A percentile compares a stretch with the other conserved stretches of the same genome.
phyloP scores from a whole-genome alignment of 495 filamentous ascomycete genomes.

The Penicillium robsamsonii region DNA sequence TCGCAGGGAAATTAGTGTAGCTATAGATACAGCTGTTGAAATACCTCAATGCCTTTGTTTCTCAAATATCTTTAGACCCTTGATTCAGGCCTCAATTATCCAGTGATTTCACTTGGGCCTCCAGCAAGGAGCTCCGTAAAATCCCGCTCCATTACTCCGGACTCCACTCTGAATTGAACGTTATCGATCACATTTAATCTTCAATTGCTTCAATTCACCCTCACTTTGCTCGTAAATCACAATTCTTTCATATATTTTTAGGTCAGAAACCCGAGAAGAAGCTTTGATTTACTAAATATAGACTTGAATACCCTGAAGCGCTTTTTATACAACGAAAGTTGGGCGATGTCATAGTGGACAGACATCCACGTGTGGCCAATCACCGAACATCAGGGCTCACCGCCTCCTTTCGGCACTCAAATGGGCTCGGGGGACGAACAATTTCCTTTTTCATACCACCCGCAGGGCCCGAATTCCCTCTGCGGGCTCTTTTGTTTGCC shows the following conservation, averaged over 20 bases:
- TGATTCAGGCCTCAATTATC: not conserved
- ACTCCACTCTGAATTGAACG: constrained; percentile 21
- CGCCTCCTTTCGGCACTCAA: constrained; percentile 26
- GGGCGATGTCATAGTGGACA: constrained; percentile 27
- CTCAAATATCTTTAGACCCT: not conserved
- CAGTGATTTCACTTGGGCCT: not conserved
- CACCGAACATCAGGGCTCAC: constrained; percentile 14
- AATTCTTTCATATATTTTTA: not conserved
- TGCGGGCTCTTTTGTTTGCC: constrained; percentile 23
- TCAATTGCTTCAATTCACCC: not conserved
- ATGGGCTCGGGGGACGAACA: constrained; percentile 8
- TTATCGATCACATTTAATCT: constrained; percentile 27
- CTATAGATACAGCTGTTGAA: not conserved
- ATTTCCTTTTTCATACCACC: constrained; percentile 33
- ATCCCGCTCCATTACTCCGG: constrained; percentile 25
- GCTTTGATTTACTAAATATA: not conserved
- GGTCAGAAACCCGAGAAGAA: not conserved
- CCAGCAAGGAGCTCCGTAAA: constrained; percentile 25
- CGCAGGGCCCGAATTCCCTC: constrained; percentile 27
- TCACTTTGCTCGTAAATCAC: not conserved
- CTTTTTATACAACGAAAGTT: not conserved
- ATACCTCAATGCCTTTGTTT: not conserved
- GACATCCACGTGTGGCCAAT: constrained; percentile 25
- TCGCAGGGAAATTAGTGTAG: not conserved
- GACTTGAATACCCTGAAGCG: not conserved